Conservation (phyloP, 495 filamentous ascomycete genomes). For the Talaromyces ruber region DNA sequence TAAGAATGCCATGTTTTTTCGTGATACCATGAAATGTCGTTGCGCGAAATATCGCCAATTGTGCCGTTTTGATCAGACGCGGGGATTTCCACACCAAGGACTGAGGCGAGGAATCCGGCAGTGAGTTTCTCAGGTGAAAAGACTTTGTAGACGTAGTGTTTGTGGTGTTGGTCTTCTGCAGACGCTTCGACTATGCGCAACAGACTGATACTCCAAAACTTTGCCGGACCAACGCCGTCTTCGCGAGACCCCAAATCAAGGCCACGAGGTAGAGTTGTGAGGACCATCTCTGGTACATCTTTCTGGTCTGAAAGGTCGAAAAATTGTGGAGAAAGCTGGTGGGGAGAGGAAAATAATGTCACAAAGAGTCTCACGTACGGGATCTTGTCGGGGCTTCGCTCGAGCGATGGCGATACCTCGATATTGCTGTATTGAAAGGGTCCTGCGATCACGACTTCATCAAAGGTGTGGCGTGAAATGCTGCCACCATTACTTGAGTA, state of each 20-base stretch:
- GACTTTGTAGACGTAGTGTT: constrained; percentile 90
- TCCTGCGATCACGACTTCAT: constrained; percentile 70
- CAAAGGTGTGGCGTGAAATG: constrained; percentile 45
- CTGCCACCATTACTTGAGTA: background rate
- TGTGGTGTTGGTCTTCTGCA: constrained; percentile 20
- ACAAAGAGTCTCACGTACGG: constrained; percentile 81
- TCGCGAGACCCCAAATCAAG: constrained; percentile 38
- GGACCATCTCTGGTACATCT: constrained; percentile 57
- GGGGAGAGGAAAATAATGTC: constrained; percentile 76
- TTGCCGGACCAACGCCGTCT: constrained; percentile 56
- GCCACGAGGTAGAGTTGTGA: constrained; percentile 69
- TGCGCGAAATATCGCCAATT: constrained; percentile 25
- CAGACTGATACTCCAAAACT: constrained; percentile 84
- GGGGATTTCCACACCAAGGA: constrained; percentile 22
- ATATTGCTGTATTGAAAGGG: constrained; percentile 74
- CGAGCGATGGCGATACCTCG: constrained; percentile 38
- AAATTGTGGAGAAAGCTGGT: constrained; percentile 52
- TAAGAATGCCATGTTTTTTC: constrained; percentile 74
- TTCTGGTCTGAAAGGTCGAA: constrained; percentile 61
- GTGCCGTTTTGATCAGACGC: constrained; percentile 13
- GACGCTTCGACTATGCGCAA: constrained; percentile 57
- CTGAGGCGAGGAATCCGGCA: constrained; percentile 48
- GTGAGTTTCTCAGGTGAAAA: constrained; percentile 72
- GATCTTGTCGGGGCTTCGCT: constrained; percentile 56
- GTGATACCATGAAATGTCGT: constrained; percentile 71